Evolutionary conservation across 176 grass and related monocot genomes (phyloP).

Genomic region (Thinopyrum elongatum): DNA sequence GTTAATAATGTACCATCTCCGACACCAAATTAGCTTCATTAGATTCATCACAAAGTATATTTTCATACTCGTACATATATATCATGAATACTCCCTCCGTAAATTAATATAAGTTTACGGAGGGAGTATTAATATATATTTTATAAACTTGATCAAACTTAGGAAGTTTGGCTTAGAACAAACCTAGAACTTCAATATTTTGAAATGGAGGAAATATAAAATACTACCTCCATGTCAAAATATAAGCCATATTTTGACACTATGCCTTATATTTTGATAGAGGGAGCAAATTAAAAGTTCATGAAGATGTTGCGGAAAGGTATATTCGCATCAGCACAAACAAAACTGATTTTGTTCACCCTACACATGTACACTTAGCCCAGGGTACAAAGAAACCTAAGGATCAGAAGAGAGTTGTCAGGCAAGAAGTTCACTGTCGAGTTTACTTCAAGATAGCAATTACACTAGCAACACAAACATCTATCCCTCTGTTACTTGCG

Average conservation of each 20-base stretch:
- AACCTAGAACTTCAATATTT: neutral
- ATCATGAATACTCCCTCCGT: too few species aligned
- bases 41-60: too few species aligned
- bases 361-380: slow-evolving; percentile 43
- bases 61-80: too few species aligned
- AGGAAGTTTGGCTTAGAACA: neutral
- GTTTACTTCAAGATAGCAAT: slow-evolving; percentile 8
- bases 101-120: too few species aligned
- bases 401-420: neutral
- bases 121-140: too few species aligned
- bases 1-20: neutral
- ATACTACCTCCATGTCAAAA: too few species aligned
- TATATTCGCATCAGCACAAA: neutral
- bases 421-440: neutral
- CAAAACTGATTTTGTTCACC: slow-evolving; percentile 23
- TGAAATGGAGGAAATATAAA: neutral
- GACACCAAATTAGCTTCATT: too few species aligned
- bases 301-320: neutral
- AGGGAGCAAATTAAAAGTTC: neutral
- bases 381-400: slow-evolving; percentile 18
- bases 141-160: too few species aligned
- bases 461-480: slow-evolving; percentile 49
- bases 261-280: too few species aligned
- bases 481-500: slow-evolving; percentile 18
- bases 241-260: too few species aligned